Evolutionary conservation across 805 yeast genomes (phyloP).

Genomic region (Lachancea cidri): DNA sequence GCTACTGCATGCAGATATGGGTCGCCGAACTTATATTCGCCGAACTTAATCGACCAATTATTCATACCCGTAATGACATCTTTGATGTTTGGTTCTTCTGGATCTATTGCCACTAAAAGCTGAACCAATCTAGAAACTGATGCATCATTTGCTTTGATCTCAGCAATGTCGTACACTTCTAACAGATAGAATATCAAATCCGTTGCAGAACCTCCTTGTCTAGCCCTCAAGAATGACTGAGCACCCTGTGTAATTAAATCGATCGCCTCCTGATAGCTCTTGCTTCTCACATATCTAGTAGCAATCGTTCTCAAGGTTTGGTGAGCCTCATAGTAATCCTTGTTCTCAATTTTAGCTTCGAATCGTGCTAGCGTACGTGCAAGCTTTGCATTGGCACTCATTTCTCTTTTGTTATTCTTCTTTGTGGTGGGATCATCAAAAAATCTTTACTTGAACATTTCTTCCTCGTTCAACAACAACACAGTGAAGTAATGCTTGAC

Average conservation of each 20-base stretch:
- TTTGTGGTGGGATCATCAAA: background rate
- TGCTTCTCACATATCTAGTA: conserved; percentile 70
- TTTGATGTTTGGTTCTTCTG: conserved; percentile 55
- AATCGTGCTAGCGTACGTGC: conserved; percentile 60
- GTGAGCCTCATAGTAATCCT: conserved; percentile 90
- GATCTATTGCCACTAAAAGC: conserved; percentile 39
- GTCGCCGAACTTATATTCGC: conserved; percentile 61
- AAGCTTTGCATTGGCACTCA: conserved; percentile 36
- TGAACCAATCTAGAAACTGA: conserved; percentile 46
- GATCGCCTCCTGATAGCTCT: conserved; percentile 64
- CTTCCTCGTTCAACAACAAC: background rate
- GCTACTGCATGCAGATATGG: conserved; percentile 66
- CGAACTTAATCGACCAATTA: conserved; percentile 56
- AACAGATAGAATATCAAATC: conserved; percentile 70
- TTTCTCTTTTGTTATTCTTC: background rate
- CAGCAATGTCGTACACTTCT: conserved; percentile 58
- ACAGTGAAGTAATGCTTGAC: background rate
- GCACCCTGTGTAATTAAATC: conserved; percentile 72
- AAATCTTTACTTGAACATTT: background rate
- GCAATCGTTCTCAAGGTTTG: conserved; percentile 89
- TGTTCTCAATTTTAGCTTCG: conserved; percentile 60
- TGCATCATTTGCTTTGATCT: conserved; percentile 37
- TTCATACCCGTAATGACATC: conserved; percentile 63
- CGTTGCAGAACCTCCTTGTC: conserved; percentile 74
- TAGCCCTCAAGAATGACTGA: conserved; percentile 56